Evolutionary conservation across 2,329 filamentous ascomycete species (phyloP), one percentile per base, ranked within the genome.

Genomic region (Pseudogymnoascus sp.): DNA sequence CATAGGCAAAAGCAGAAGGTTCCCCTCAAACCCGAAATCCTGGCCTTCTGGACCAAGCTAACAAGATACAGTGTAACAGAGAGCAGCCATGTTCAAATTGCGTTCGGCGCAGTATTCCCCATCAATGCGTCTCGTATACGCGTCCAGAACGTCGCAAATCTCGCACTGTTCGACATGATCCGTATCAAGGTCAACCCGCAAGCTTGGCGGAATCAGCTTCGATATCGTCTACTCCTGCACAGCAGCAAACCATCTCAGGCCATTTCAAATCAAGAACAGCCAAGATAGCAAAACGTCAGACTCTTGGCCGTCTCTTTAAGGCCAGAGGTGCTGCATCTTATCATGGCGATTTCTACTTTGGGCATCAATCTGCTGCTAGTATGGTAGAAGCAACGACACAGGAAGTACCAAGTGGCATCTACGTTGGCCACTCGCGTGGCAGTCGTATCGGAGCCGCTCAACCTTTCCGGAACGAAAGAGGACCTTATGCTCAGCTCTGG

Each of bases 401-500:
- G 34, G 70, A 66, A 62, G 65, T 68, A 43, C 71, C 61, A 12
- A 66, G 64, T 18, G 65, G 62, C 23, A 70, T 64, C 23, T 49
- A 49, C 43, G 43, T 49, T 49, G 43, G 43, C 25, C 59, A 68
- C 12, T 65, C 65, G 2, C 63, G 59, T n/a, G 63, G 67, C 11
- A 62, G 62, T 8, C 59, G 49, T 16, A 68, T 66, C 38, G 69
- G 43, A n/a, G 43, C 64, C 49, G 64, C 66, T 36, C 69, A 69
- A 43, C 72, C 70, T 21, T 74, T 69, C 64, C 69, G 66, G 56
- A 70, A 68, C 49, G 71, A 71, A 59, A 69, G 66, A 37, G 72
- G 69, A 4, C 72, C 67, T 5, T 69, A 72, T 65, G 76, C 73
- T 2, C 76, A 77, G 43, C 74, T 77, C 11, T 78, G 76, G 76